Conservation (phyloP, 2,329 filamentous ascomycete species). For the Onygenales sp. region DNA sequence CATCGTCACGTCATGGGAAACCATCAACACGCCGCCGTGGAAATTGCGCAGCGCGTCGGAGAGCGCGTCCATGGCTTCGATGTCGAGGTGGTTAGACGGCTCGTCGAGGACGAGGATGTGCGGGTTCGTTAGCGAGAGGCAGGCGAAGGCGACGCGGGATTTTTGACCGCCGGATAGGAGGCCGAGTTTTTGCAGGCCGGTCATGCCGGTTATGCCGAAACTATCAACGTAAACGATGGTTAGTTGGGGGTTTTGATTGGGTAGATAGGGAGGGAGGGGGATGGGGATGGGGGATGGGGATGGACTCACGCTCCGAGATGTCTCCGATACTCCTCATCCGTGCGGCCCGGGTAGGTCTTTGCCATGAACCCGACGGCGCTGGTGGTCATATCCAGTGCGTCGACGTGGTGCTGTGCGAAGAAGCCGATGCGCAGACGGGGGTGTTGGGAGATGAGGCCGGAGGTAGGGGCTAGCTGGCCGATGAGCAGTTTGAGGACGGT, state of each 20-base stretch:
- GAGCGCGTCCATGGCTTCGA: conserved; percentile 96
- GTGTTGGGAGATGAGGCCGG: conserved; percentile 78
- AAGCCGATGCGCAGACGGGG: conserved; percentile 85
- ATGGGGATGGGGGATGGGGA: neutral
- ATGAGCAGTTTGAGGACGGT: conserved; percentile 97
- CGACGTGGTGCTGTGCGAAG: conserved; percentile 98
- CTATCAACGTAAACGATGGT: neutral
- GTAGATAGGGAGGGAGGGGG: neutral
- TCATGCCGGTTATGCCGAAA: conserved; percentile 79
- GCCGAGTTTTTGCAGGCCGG: conserved; percentile 91
- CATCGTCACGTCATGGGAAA: conserved; percentile 98
- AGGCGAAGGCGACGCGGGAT: conserved; percentile 96
- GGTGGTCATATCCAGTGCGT: conserved; percentile 80
- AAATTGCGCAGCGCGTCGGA: conserved; percentile 75
- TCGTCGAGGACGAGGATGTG: conserved; percentile 98
- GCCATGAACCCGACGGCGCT: conserved; percentile 96
- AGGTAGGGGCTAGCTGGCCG: conserved; percentile 65
- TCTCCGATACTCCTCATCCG: conserved; percentile 92
- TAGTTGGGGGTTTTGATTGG: neutral
- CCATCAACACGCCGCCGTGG: conserved; percentile 93
- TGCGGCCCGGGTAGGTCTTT: conserved; percentile 77
- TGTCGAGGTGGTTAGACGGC: conserved; percentile 96
- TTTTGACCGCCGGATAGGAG: conserved; percentile 95
- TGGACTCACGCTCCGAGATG: conserved; percentile 77
- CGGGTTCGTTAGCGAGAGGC: conserved; percentile 81